Evolutionary conservation across 2,329 filamentous ascomycete species (phyloP).

Genomic region (Fusarium siculi): DNA sequence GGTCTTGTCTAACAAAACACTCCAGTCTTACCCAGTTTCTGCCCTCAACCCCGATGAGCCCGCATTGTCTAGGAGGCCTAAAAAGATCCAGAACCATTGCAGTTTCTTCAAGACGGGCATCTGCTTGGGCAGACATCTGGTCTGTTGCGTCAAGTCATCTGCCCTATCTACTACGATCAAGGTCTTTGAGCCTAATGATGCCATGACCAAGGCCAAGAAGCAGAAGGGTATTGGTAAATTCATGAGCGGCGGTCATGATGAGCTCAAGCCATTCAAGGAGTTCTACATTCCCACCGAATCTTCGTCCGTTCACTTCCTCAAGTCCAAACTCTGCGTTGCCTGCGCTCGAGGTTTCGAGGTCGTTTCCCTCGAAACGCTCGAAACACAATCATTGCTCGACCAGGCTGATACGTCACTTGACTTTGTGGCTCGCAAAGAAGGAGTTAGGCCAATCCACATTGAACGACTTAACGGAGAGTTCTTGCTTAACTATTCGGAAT

Average conservation of each 20-base stretch:
- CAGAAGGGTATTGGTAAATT: conserved; percentile 96
- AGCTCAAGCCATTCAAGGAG: conserved; percentile 96
- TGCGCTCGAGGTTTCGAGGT: conserved; percentile 97
- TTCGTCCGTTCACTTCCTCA: conserved; percentile 97
- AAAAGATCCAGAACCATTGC: conserved; percentile 96
- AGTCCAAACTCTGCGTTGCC: conserved; percentile 95
- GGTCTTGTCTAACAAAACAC: conserved; percentile 91
- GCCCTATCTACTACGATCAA: conserved; percentile 96
- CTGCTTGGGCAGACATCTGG: conserved; percentile 90
- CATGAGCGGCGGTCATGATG: conserved; percentile 92
- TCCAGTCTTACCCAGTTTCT: conserved; percentile 88
- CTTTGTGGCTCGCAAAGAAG: conserved; percentile 94
- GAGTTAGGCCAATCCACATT: conserved; percentile 94
- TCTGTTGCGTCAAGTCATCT: conserved; percentile 95
- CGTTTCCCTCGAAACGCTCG: conserved; percentile 94
- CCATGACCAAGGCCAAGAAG: conserved; percentile 92
- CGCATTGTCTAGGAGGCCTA: conserved; percentile 82
- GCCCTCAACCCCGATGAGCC: conserved; percentile 87
- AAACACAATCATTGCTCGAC: conserved; percentile 95
- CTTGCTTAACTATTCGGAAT: conserved; percentile 96
- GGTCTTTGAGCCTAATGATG: conserved; percentile 98
- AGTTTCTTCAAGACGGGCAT: conserved; percentile 99
- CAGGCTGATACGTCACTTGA: conserved; percentile 98
- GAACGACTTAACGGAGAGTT: conserved; percentile 98
- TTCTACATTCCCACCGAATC: conserved; percentile 99